Percentiles rank a stretch among this genome's conserved stretches.
phyloP scores from a whole-genome alignment of 495 filamentous ascomycete genomes.

The Saxophila tyrrhenica region DNA sequence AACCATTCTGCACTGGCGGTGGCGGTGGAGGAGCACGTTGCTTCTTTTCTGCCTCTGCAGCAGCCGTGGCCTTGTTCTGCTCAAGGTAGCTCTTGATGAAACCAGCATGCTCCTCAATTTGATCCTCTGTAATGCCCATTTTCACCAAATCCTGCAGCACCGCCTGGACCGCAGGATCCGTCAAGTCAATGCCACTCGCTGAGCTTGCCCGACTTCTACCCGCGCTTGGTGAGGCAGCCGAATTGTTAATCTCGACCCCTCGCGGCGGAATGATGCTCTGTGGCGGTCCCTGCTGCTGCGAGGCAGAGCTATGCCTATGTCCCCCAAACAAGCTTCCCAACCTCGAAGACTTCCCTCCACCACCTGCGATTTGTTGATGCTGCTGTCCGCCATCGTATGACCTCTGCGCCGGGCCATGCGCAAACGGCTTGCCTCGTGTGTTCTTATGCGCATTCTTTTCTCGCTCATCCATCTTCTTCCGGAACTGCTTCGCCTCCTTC shows the following conservation, averaged over 20 bases:
- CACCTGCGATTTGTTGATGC: conserved; percentile 24
- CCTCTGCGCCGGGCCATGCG: conserved; percentile 2
- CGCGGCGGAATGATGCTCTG: conserved; percentile 39
- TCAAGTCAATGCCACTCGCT: conserved; percentile 53
- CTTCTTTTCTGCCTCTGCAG: conserved; percentile 23
- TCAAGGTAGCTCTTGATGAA: conserved; percentile 90
- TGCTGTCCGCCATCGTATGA: conserved; percentile 1
- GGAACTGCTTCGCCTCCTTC: conserved; percentile 89
- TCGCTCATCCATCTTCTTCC: conserved; percentile 87
- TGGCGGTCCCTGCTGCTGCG: conserved; percentile 39
- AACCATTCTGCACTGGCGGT: conserved; percentile 34
- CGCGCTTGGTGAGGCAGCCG: conserved; percentile 18
- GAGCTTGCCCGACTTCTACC: conserved; percentile 39
- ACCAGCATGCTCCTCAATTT: conserved; percentile 83
- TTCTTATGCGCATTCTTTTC: conserved; percentile 88
- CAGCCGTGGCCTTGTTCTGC: conserved; percentile 55
- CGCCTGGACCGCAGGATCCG: conserved; percentile 75
- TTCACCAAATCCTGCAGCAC: conserved; percentile 67
- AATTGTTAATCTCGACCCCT: conserved; percentile 21
- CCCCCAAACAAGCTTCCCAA: conserved; percentile 46
- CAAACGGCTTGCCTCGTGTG: conserved; percentile 36
- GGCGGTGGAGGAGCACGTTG: conserved; percentile 52
- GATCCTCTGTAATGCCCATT: conserved; percentile 87
- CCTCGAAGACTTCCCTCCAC: conserved; percentile 37
- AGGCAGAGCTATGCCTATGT: conserved; percentile 53